Evolutionary conservation across 2,329 filamentous ascomycete genomes (phyloP).

Genomic region (Westerdykella ornata): DNA sequence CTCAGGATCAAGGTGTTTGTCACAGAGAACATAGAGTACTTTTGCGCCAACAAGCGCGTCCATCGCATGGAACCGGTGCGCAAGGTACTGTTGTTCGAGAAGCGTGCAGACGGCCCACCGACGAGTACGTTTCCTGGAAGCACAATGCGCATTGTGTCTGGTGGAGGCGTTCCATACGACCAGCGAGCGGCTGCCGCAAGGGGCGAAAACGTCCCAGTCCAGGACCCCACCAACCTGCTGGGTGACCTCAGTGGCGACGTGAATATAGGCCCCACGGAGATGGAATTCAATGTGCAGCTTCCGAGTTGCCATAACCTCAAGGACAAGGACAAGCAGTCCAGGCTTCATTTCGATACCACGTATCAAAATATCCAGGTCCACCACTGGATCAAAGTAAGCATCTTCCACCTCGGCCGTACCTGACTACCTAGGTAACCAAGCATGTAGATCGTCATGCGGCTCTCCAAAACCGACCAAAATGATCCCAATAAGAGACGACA

Average conservation of each 20-base stretch:
- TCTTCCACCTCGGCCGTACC: slow-evolving; percentile 2
- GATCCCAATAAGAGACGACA: slow-evolving; percentile 76
- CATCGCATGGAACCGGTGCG: slow-evolving; percentile 76
- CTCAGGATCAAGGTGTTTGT: slow-evolving; percentile 88
- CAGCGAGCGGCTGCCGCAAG: slow-evolving; percentile 50
- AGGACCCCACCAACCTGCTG: slow-evolving; percentile 62
- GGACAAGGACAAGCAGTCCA: slow-evolving; percentile 58
- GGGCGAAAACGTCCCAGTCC: slow-evolving; percentile 50
- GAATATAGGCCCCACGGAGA: slow-evolving; percentile 81
- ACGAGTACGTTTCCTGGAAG: slow-evolving; percentile 68
- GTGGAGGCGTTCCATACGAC: slow-evolving; percentile 69
- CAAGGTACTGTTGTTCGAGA: slow-evolving; percentile 83
- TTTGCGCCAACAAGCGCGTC: slow-evolving; percentile 76
- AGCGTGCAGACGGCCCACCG: slow-evolving; percentile 70
- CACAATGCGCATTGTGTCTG: slow-evolving; percentile 67
- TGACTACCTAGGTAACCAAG: slow-evolving; percentile 4
- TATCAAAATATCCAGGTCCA: slow-evolving; percentile 91
- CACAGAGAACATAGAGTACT: slow-evolving; percentile 87
- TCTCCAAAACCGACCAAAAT: slow-evolving; percentile 73
- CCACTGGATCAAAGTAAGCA: slow-evolving; percentile 86
- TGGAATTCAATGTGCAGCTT: slow-evolving; percentile 88
- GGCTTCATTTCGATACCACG: slow-evolving; percentile 82
- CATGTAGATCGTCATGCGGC: slow-evolving; percentile 78
- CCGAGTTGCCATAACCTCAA: slow-evolving; percentile 81
- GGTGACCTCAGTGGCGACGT: slow-evolving; percentile 71